Percentiles rank a stretch among this genome's conserved stretches.
Evolutionary conservation across 805 yeast genomes (phyloP).

Genomic region (Hanseniaspora pseudoguilliermondii): DNA sequence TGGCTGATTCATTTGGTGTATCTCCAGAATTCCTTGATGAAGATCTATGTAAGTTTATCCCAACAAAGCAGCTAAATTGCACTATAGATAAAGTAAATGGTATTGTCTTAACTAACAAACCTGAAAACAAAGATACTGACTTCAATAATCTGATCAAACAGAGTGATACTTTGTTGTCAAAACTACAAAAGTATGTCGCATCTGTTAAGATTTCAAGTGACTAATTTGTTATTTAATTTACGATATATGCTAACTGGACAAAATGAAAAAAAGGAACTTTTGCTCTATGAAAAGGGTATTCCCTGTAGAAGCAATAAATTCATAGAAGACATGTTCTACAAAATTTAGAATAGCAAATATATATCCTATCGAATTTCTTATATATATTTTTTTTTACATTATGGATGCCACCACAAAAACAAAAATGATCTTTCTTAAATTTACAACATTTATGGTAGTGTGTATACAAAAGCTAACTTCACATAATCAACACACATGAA

Average conservation of each 20-base stretch:
- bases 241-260: neutral
- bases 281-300: neutral
- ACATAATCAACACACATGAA: too few species aligned
- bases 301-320: neutral
- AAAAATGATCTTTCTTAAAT: too few species aligned
- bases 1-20: conserved; percentile 93
- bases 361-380: neutral
- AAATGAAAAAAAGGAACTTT: too few species aligned
- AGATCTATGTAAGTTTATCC: conserved; percentile 81
- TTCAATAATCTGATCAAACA: conserved; percentile 78
- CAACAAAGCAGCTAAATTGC: conserved; percentile 86
- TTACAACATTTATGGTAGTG: too few species aligned
- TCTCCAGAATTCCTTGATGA: conserved; percentile 70
- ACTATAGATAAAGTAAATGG: conserved; percentile 93
- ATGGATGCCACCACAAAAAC: too few species aligned
- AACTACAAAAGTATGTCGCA: conserved; percentile 91
- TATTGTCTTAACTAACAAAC: conserved; percentile 87
- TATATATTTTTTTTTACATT: neutral
- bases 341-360: neutral
- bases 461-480: too few species aligned
- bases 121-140: conserved; percentile 91
- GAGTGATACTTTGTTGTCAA: conserved; percentile 85
- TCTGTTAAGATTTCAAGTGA: conserved; percentile 85
- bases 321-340: too few species aligned
- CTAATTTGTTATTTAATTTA: neutral